phyloP scores from a whole-genome alignment of 2,329 filamentous ascomycete species.

The Nigrospora osmanthi region DNA sequence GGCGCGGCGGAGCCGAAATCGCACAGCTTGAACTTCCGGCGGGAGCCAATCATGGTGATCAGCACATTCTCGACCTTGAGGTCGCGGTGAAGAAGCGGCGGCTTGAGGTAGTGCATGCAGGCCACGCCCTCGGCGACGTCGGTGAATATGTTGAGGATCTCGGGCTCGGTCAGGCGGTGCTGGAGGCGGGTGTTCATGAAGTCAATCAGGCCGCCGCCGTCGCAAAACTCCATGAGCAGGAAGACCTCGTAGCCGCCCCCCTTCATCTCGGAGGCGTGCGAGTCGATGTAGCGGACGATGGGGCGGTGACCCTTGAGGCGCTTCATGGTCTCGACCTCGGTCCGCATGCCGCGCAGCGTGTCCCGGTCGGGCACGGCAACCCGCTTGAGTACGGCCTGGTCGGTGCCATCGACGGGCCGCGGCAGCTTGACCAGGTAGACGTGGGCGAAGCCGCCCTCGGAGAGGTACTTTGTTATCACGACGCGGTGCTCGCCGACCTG shows the following conservation, averaged over 20 bases:
- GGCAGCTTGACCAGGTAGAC: constrained; percentile 92
- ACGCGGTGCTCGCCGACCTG: constrained; percentile 90
- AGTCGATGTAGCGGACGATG: constrained; percentile 98
- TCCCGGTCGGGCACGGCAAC: constrained; percentile 97
- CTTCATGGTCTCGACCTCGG: constrained; percentile 99
- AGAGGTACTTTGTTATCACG: constrained; percentile 93
- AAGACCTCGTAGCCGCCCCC: constrained; percentile 97
- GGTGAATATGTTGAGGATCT: constrained; percentile 94
- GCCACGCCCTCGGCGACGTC: constrained; percentile 95
- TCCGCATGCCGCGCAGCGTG: constrained; percentile 89
- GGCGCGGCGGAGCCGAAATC: constrained; percentile 92
- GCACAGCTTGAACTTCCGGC: constrained; percentile 84
- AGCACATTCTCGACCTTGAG: constrained; percentile 97
- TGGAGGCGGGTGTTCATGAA: constrained; percentile 99
- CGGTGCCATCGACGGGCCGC: constrained; percentile 66
- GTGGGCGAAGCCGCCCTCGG: constrained; percentile 95
- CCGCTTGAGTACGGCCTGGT: constrained; percentile 82
- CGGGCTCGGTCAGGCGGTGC: constrained; percentile 91
- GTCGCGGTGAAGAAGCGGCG: constrained; percentile 84
- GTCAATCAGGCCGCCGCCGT: constrained; percentile 91
- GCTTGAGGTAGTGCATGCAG: constrained; percentile 98
- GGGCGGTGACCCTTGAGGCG: constrained; percentile 92
- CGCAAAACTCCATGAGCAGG: constrained; percentile 94
- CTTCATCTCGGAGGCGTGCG: constrained; percentile 88
- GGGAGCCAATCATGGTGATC: constrained; percentile 62